A percentile compares a stretch with the other conserved stretches of the same genome.
These are phyloP conservation scores for Diospyros kaki DNA, from an alignment of 148 eudicot species.

Conservation along the genomic window DNA sequence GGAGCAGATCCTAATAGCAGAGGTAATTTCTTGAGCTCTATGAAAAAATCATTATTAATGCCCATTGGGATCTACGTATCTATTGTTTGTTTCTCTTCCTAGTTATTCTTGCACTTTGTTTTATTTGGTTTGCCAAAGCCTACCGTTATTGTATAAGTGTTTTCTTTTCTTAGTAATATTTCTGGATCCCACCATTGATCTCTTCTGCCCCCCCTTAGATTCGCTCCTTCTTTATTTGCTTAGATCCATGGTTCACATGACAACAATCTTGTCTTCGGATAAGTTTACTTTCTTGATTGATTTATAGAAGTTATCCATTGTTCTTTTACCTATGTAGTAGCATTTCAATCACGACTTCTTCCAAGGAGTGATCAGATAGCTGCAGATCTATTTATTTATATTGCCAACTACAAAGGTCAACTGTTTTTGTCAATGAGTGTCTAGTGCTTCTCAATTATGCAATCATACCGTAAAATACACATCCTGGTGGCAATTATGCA, in stretches of 20 bases:
- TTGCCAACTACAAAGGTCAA: too few species aligned
- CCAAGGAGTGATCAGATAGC: not conserved
- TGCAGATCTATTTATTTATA: not conserved
- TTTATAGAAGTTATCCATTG: not conserved
- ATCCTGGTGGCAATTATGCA: not conserved
- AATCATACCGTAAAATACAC: not conserved
- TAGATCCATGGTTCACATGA: conserved; percentile 9
- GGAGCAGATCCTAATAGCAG: conserved; percentile 84
- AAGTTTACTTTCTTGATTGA: not conserved
- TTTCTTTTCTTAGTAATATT: not conserved
- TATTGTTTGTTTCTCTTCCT: not conserved
- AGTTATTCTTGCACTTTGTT: not conserved
- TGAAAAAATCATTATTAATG: not conserved
- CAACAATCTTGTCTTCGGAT: not conserved
- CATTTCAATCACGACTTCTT: not conserved
- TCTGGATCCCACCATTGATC: conserved; percentile 8
- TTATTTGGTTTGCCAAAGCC: too few species aligned
- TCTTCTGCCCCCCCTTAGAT: too few species aligned
- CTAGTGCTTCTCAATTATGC: conserved; percentile 9
- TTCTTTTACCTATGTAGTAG: not conserved
- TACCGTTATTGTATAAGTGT: too few species aligned
- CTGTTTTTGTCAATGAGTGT: not conserved
- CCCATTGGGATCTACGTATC: not conserved
- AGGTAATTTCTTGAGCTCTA: conserved; percentile 41
- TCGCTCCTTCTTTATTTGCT: not conserved